Base-by-base conservation (phyloP, 805 yeast genomes). In the Tetrapisispora nanseiensis region DNA sequence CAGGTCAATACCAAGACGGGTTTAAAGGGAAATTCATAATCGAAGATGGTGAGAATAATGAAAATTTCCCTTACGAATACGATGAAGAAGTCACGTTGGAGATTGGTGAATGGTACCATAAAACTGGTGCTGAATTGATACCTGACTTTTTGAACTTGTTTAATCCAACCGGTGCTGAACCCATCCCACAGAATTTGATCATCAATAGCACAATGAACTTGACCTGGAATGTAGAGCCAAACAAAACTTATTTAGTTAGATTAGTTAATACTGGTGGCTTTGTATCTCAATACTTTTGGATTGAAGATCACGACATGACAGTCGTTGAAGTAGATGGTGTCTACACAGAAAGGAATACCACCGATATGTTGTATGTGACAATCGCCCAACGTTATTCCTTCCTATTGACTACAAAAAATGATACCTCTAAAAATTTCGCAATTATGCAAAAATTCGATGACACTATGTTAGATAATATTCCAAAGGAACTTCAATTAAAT, bases 141-240 rank as follows among this genome's bases (percentile, higher is more conserved):
- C 67, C 71, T 15, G 45, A 53, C 29, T 89, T 92, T 68, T 59
- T 87, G 69, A 75, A 67, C 50, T 61, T 80, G 48, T 79, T 71
- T 69, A 92, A 92, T 65, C 98, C 98, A 45, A 86, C 96, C 9
- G 98, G 98, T 57, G 96, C 97, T 34, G 98, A 92, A 68, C 98
- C 98, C 40, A 80, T 92, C 52, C 98, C 98, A 8, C 82, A 84
- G 51, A 67, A 69, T 59, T 64, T 83, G 52, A 72, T 92, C 54
- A 70, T 87, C 62, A 90, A 90, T 67, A 86, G 87, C 59, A 80
- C 95, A 11, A 74, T 71, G 56, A 82, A 83, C 63, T 68, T 74
- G 56, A 75, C 89, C n/a, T 78, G 86, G 82, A 50, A 66, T 8
- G 94, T 90, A 43, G 58, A 84, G 67, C 95, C 97, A 7, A 78